Evolutionary conservation across 257 asterid genomes (phyloP).

Genomic region (Solanum tarijense): DNA sequence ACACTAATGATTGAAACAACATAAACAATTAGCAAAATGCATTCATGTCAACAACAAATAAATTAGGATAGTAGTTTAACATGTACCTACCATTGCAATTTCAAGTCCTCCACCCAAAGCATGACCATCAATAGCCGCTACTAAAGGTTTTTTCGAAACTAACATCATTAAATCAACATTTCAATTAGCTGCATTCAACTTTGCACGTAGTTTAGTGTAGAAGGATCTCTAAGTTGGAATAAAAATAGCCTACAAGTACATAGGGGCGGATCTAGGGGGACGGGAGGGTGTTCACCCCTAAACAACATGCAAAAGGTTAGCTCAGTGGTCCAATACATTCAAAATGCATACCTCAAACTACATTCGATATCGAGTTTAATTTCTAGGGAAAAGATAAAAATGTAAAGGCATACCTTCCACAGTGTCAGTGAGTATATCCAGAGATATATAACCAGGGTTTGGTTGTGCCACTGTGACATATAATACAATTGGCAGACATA

Average conservation of each 20-base stretch:
- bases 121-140: constrained; percentile 96
- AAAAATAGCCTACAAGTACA: not conserved
- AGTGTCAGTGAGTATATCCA: constrained; percentile 69
- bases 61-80: not conserved
- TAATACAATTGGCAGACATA: constrained; percentile 4
- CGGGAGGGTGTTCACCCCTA: not conserved
- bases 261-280: not conserved
- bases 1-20: constrained; percentile 33
- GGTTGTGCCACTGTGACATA: constrained; percentile 59
- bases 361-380: not conserved
- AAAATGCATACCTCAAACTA: not conserved
- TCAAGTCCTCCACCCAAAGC: constrained; percentile 99
- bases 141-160: constrained; percentile 90
- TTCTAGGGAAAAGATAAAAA: not conserved
- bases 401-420: constrained; percentile 49
- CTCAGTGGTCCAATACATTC: not conserved
- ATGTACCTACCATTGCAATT: constrained; percentile 75
- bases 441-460: constrained; percentile 73
- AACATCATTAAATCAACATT: not conserved
- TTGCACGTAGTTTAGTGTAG: not conserved
- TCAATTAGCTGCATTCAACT: not conserved
- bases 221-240: not conserved
- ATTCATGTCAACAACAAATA: not conserved
- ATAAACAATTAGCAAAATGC: constrained; percentile 5
- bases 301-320: not conserved